Evolutionary conservation across 495 filamentous ascomycete species (phyloP), one percentile per base, ranked within the genome.

Genomic region (Neurospora pannonica): DNA sequence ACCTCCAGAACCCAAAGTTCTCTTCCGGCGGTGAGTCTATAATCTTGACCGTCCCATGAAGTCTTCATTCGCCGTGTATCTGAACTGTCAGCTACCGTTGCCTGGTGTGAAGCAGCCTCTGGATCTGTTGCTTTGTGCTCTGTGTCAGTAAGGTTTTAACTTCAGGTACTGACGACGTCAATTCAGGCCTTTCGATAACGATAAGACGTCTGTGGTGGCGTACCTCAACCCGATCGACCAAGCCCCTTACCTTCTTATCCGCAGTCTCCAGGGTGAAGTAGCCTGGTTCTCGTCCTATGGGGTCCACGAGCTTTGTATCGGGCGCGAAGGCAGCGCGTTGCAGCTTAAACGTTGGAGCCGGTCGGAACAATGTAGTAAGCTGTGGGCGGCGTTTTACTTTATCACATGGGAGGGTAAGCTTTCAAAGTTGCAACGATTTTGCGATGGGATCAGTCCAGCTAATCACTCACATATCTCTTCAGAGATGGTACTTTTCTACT

Each of bases 401-500:
- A 76, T 86, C 73, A 88, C 86, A 5, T 89, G 87, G 87, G 87
- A 89, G 82, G 86, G 87, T 86, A 71, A 72, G 81, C 75, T 60
- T 19, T 31, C 28, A n/a, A 38, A 9, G 24, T 54, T 7, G 34
- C 38, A 28, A 31, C 28, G 38, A 21, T 54, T 15, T 36, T 42
- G 19, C 38, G 54, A 82, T 71, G 54, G 15, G 7, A 36, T 34
- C 54, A 36, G 28, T 67, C 31, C 13, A 34, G 28, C 54, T 67
- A 67, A 67, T 67, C 54, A 36, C 24, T 31, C 54, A 17, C 54
- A 19, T 67, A 19, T 1, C 34, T n/a, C 24, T 69, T 28, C 46
- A 87, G 85, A 88, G 74, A 89, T 97, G 89, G 92, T 94, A 15
- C 83, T 93, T 1, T 96, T 97, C 80, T 92, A 92, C 80, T 91